A percentile compares a stretch with the other conserved stretches of the same genome.
phyloP scores from a whole-genome alignment of 164 flowering plant genomes.

The Vitis riparia region DNA sequence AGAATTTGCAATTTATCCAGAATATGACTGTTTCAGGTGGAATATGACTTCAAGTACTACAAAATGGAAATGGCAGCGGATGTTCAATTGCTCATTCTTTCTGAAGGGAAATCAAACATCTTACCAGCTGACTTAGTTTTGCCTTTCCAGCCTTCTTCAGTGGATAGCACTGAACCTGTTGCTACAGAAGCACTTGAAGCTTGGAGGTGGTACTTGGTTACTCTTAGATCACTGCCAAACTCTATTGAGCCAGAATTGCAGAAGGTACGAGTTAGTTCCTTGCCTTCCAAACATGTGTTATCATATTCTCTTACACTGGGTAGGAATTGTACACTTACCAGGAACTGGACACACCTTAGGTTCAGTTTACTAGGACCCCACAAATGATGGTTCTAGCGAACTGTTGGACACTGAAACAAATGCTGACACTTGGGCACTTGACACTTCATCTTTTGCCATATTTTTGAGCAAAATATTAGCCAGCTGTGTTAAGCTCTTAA shows the following conservation, averaged over 20 bases:
- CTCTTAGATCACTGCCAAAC: constrained; percentile 61
- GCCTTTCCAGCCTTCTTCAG: constrained; percentile 71
- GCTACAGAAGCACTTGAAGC: constrained; percentile 45
- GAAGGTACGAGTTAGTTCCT: constrained; percentile 45
- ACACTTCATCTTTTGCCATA: background rate
- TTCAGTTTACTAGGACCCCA: background rate
- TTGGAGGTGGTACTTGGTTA: constrained; percentile 93
- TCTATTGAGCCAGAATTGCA: constrained; percentile 71
- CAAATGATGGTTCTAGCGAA: too few species aligned
- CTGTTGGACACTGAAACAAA: too few species aligned
- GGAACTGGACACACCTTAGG: too few species aligned
- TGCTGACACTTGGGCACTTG: too few species aligned
- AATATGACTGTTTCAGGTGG: constrained; percentile 57
- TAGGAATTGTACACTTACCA: too few species aligned
- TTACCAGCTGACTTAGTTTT: constrained; percentile 86
- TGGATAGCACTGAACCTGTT: constrained; percentile 20
- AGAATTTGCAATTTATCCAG: background rate
- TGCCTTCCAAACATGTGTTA: background rate
- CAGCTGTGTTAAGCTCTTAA: too few species aligned
- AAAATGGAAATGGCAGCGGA: constrained; percentile 87
- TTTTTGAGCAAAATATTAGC: background rate
- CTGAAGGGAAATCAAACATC: constrained; percentile 85
- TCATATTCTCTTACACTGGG: background rate
- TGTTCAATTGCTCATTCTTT: constrained; percentile 72
- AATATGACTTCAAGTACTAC: constrained; percentile 81